A percentile compares a stretch with the other conserved stretches of the same genome.
Conservation (phyloP, 345 rosid species). For the Barbarea vulgaris region DNA sequence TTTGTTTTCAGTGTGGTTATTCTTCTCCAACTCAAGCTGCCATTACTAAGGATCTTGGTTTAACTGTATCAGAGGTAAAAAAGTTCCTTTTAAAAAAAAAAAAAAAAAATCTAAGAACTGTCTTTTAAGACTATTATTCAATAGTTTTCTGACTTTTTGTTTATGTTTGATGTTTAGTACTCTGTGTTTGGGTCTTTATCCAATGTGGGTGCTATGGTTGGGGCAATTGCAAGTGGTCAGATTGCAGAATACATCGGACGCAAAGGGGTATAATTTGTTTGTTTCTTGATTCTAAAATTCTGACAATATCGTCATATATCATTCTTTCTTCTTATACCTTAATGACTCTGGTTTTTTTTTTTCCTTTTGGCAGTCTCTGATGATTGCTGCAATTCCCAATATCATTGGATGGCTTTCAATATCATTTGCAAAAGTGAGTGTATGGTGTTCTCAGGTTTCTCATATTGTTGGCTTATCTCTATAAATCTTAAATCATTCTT, state of each 20-base stretch:
- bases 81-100: too few species aligned
- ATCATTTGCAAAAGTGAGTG: constrained; percentile 86
- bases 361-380: constrained; percentile 64
- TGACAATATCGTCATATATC: background rate
- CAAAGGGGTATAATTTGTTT: constrained; percentile 66
- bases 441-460: background rate
- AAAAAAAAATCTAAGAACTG: constrained; percentile 1
- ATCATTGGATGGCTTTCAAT: constrained; percentile 95
- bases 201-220: constrained; percentile 98
- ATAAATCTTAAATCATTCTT: constrained; percentile 9
- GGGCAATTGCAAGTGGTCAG: constrained; percentile 96
- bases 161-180: constrained; percentile 51
- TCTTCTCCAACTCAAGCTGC: constrained; percentile 91
- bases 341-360: background rate
- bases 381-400: constrained; percentile 96
- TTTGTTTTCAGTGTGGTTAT: constrained; percentile 66
- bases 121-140: constrained; percentile 10
- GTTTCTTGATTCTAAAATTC: background rate
- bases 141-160: constrained; percentile 29
- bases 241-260: constrained; percentile 86
- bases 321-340: constrained; percentile 16
- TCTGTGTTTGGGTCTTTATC: constrained; percentile 90
- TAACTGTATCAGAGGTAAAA: constrained; percentile 77
- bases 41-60: constrained; percentile 71
- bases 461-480: constrained; percentile 9